phyloP scores from a whole-genome alignment of 441 rosid species.

The Corymbia calophylla region DNA sequence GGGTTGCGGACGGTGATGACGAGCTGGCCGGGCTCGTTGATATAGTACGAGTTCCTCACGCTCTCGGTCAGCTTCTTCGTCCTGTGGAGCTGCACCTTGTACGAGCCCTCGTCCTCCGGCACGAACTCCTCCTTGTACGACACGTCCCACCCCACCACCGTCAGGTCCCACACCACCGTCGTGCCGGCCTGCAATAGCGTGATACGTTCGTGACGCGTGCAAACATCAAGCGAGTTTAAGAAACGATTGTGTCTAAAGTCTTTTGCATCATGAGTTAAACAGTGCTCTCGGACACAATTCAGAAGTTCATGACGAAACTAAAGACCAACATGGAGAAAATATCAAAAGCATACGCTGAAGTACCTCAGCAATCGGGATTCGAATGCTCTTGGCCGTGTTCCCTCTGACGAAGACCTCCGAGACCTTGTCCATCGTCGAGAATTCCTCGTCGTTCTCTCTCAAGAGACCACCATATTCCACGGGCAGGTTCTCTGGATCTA shows the following conservation, averaged over 20 bases:
- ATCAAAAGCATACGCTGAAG: neutral
- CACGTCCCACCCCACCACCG: slow-evolving; percentile 50
- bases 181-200: slow-evolving; percentile 25
- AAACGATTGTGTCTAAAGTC: neutral
- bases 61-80: slow-evolving; percentile 24
- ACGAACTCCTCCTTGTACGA: slow-evolving; percentile 43
- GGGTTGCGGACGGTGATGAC: slow-evolving; percentile 34
- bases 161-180: slow-evolving; percentile 41
- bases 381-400: slow-evolving; percentile 16
- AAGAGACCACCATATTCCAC: slow-evolving; percentile 49
- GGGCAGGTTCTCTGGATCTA: slow-evolving; percentile 40
- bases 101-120: slow-evolving; percentile 60
- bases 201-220: no score
- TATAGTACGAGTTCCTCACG: slow-evolving; percentile 41
- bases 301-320: no score
- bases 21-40: slow-evolving; percentile 48
- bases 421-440: slow-evolving; percentile 24
- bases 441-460: slow-evolving; percentile 39
- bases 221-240: neutral
- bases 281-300: no score
- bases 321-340: neutral
- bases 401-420: slow-evolving; percentile 20
- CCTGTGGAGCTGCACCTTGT: slow-evolving; percentile 24
- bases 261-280: neutral
- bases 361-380: slow-evolving; percentile 36